These are phyloP conservation scores for Solanum megistacrolobum DNA, from an alignment of 257 asterid species.

Conservation along the genomic window DNA sequence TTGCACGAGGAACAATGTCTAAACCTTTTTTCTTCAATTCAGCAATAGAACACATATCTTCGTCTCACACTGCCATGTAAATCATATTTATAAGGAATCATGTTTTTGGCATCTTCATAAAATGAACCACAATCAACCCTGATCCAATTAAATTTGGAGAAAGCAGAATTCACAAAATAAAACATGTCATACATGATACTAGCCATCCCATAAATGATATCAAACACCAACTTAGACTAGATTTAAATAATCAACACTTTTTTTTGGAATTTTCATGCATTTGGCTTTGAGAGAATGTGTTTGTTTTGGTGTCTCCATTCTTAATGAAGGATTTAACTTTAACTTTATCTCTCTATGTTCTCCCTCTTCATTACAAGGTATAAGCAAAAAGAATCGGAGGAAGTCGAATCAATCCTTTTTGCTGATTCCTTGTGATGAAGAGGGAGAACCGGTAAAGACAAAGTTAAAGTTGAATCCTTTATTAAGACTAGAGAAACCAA, in stretches of 20 bases:
- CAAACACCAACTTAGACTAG: not conserved
- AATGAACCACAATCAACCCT: not conserved
- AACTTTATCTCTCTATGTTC: no score
- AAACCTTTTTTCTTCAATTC: not conserved
- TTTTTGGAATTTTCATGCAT: no score
- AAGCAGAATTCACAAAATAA: not conserved
- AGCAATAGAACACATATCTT: not conserved
- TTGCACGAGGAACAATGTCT: not conserved
- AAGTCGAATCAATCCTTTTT: no score
- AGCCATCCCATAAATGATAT: not conserved
- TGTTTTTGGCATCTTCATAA: not conserved
- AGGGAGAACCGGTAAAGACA: no score
- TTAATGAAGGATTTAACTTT: no score
- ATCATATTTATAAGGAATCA: not conserved
- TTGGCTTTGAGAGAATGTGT: no score
- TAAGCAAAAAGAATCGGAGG: no score
- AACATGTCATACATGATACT: not conserved
- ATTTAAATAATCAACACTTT: not conserved
- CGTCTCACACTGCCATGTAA: not conserved
- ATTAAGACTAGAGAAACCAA: no score
- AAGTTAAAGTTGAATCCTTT: no score
- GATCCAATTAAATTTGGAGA: not conserved
- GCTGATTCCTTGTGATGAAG: no score
- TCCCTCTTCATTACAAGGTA: no score
- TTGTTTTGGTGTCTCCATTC: no score